A percentile compares a stretch with the other conserved stretches of the same genome.
These are phyloP conservation scores for Pythium aristosporum DNA, from an alignment of 352 stramenopile genomes.

Conservation along the genomic window DNA sequence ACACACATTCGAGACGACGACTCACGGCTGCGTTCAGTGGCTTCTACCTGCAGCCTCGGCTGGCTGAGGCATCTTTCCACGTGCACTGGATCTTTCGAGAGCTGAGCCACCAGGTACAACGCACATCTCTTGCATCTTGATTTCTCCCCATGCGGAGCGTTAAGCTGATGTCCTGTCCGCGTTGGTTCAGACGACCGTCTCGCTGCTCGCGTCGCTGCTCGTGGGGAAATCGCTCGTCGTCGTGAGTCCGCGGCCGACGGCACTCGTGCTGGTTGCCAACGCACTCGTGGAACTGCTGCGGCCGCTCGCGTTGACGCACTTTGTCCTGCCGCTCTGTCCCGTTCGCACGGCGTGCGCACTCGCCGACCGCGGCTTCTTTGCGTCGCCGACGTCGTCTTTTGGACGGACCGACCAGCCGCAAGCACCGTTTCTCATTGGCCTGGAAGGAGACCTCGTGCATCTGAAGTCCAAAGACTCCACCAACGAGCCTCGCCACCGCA, in stretches of 20 bases:
- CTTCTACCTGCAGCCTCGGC: conserved; percentile 35
- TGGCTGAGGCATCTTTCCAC: conserved; percentile 24
- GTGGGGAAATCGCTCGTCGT: conserved; percentile 55
- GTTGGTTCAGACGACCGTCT: conserved; percentile 43
- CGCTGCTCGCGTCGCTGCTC: conserved; percentile 44
- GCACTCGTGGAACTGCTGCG: conserved; percentile 39
- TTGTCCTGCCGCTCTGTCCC: conserved; percentile 57
- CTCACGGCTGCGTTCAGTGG: conserved; percentile 34
- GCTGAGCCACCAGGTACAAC: conserved; percentile 50
- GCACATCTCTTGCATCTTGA: background rate
- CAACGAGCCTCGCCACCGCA: conserved; percentile 53
- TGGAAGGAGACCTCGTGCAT: conserved; percentile 45
- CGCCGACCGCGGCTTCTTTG: conserved; percentile 37
- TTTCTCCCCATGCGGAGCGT: background rate
- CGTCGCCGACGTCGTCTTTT: conserved; percentile 13
- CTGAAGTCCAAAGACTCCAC: conserved; percentile 47
- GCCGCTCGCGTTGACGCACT: conserved; percentile 63
- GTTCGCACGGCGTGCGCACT: conserved; percentile 36
- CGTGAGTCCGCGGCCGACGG: conserved; percentile 45
- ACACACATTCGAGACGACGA: background rate
- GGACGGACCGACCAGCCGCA: background rate
- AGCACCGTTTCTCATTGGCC: conserved; percentile 51
- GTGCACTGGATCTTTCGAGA: conserved; percentile 49
- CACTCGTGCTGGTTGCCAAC: conserved; percentile 40
- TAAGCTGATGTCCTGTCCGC: background rate